These are phyloP conservation scores for Aspergillus sp. DNA, from an alignment of 2,329 filamentous ascomycete genomes.

Conservation along the genomic window DNA sequence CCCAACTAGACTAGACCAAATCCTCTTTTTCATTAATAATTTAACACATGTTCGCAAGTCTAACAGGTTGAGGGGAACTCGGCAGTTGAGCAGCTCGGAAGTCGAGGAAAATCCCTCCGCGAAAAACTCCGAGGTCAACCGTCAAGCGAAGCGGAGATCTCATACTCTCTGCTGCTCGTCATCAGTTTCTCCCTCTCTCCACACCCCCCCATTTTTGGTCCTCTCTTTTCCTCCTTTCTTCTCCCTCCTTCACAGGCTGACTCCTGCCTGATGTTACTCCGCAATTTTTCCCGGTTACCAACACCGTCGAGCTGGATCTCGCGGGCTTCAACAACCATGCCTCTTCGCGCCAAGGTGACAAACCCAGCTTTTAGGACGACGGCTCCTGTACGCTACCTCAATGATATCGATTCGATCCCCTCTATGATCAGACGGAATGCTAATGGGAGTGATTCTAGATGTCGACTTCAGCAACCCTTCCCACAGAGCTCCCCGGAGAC, in stretches of 20 bases:
- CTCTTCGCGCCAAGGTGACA: slow-evolving; percentile 73
- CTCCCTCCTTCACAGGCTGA: slow-evolving; percentile 15
- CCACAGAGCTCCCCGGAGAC: slow-evolving; percentile 64
- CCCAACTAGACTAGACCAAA: background rate
- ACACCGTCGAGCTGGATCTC: slow-evolving; percentile 50
- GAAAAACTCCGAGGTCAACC: slow-evolving; percentile 35
- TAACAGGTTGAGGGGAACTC: background rate
- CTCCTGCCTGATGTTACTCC: slow-evolving; percentile 44
- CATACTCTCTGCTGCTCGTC: slow-evolving; percentile 22
- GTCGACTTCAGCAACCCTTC: slow-evolving; percentile 37
- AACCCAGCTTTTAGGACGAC: slow-evolving; percentile 57
- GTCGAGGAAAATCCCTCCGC: slow-evolving; percentile 20
- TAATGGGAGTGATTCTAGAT: slow-evolving; percentile 35
- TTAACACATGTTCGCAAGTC: background rate
- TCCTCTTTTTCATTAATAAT: background rate
- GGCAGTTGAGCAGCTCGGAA: slow-evolving; percentile 1
- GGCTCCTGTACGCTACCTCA: slow-evolving; percentile 52
- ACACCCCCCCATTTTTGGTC: slow-evolving; percentile 16
- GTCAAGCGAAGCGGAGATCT: slow-evolving; percentile 29
- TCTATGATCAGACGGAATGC: background rate
- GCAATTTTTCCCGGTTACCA: slow-evolving; percentile 36
- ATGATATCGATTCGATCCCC: background rate
- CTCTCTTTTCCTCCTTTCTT: slow-evolving; percentile 9
- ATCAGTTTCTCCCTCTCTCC: slow-evolving; percentile 16
- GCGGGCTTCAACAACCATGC: slow-evolving; percentile 61